Conservation (phyloP, 768 basidiomycete species). For the Dentipellis sp. region DNA sequence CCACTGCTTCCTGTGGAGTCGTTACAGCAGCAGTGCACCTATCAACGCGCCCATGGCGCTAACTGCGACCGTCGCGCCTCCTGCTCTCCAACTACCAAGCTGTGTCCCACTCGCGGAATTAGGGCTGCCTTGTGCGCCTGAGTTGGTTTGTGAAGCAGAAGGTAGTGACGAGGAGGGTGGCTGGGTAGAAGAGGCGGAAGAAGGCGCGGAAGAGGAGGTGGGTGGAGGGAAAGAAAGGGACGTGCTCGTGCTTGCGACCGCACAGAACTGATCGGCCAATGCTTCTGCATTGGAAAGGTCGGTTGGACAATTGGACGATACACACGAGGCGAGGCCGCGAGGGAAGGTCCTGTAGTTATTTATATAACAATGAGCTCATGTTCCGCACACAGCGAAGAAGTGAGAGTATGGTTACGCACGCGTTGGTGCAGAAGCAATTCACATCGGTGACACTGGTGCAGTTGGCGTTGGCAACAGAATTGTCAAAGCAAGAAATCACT, state of each 20-base stretch:
- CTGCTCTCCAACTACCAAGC: neutral
- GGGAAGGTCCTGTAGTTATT: constrained; percentile 25
- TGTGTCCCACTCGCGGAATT: neutral
- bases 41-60: neutral
- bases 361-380: neutral
- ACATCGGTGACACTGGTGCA: constrained; percentile 38
- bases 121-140: neutral
- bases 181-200: neutral
- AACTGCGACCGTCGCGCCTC: neutral
- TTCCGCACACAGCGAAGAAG: neutral
- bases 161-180: no score
- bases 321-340: constrained; percentile 27
- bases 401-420: constrained; percentile 13
- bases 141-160: neutral
- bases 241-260: constrained; percentile 25
- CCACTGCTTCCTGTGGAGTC: no score
- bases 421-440: constrained; percentile 40
- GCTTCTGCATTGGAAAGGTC: constrained; percentile 31
- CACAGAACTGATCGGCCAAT: constrained; percentile 41
- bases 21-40: constrained; percentile 1
- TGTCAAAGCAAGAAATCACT: constrained; percentile 38
- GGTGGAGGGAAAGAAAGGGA: constrained; percentile 29
- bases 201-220: constrained; percentile 3
- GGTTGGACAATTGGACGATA: constrained; percentile 26
- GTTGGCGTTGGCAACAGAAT: constrained; percentile 27